phyloP scores from a whole-genome alignment of 106 monocot species.

The Xerophyta viscosa region DNA sequence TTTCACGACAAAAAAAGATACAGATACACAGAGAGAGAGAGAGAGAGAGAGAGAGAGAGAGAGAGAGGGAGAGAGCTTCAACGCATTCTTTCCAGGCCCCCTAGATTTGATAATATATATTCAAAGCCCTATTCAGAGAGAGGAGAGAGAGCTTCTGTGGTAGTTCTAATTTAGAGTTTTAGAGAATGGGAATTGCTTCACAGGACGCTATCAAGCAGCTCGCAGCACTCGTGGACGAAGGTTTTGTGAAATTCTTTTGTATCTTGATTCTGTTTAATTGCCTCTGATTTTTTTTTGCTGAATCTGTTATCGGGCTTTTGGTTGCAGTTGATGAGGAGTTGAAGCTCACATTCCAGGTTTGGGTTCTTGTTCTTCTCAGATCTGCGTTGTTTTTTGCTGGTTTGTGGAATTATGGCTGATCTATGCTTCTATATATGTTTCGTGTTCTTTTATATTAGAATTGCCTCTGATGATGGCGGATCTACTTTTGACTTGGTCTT shows the following conservation, averaged over 20 bases:
- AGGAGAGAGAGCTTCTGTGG: no score
- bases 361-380: conserved; percentile 13
- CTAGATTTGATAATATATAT: no score
- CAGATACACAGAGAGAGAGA: no score
- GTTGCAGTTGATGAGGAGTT: conserved; percentile 55
- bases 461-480: no score
- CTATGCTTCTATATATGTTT: not conserved
- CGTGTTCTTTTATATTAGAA: not conserved
- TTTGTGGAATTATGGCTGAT: conserved; percentile 1
- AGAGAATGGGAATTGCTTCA: conserved; percentile 31
- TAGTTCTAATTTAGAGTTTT: no score
- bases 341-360: conserved; percentile 58
- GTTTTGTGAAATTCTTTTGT: conserved; percentile 4
- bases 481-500: no score
- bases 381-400: conserved; percentile 9
- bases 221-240: conserved; percentile 29
- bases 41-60: no score
- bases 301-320: not conserved
- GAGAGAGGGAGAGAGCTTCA: no score
- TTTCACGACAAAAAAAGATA: no score
- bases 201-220: conserved; percentile 55
- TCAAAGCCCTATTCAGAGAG: no score
- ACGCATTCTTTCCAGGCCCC: no score
- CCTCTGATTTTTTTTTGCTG: not conserved
- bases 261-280: not conserved